Evolutionary conservation across 2,329 filamentous ascomycete genomes (phyloP), one percentile per base, ranked within the genome.

Genomic region (Xylariaceae sp.): DNA sequence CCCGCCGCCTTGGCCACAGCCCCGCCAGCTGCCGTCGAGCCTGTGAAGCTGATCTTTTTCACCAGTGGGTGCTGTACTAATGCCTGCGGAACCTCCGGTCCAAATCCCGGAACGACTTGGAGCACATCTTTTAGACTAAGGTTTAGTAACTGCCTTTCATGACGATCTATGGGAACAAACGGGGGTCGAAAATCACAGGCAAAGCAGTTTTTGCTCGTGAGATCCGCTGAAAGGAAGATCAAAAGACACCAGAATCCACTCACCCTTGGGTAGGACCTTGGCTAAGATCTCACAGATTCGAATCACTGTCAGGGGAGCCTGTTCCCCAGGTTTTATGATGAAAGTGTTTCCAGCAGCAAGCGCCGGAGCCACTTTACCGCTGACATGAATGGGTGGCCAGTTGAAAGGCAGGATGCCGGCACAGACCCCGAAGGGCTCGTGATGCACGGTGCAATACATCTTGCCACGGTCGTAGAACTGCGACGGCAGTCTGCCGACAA

Each of bases 31-130:
- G 53, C 50, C 10, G 88, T 91, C 36, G 86, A 90, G 60, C 88
- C 88, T 52, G 88, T 92, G 76, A 92, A 92, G 64, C 87, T 87
- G 60, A 92, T 78, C 83, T 91, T 91, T 80, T 91, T 87, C 58
- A 92, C 76, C 70, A 86, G 85, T 82, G 89, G 89, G 79, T 92
- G 88, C 37, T 83, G 73, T 45, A 87, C 78, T 61, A 91, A 81
- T 64, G 88, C 87, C 43, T 89, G 87, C 75, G 90, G 89, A 41
- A 89, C 89, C 51, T 84, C 76, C 76, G 85, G 89, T 65, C 89
- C 90, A 73, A 89, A 87, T 57, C 90, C 90, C 57, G 84, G 83
- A 57, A 91, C 68, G 58, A 91, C 79, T 30, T 13, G 7, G 27
- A n/a, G n/a, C n/a, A n/a, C n/a, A n/a, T n/a, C n/a, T n/a, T n/a